A percentile compares a stretch with the other conserved stretches of the same genome.
Evolutionary conservation across 2,329 filamentous ascomycete species (phyloP).

Genomic region (Sporothrix pseudoabietina): DNA sequence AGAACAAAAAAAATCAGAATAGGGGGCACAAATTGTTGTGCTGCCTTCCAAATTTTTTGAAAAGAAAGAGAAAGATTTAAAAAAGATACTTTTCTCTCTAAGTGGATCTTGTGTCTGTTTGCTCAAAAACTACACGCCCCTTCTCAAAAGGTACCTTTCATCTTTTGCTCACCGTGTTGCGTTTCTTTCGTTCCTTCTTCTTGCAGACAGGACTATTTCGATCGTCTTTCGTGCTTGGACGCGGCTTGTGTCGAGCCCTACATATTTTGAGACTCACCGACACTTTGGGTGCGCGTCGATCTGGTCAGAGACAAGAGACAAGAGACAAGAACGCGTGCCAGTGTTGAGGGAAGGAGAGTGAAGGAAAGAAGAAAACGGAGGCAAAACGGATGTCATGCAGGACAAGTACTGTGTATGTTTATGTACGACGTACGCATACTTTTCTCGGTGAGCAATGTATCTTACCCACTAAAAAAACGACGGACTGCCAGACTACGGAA

Average conservation of each 20-base stretch:
- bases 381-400: not conserved
- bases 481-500: slow-evolving; percentile 23
- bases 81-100: slow-evolving; percentile 11
- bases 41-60: too few species aligned
- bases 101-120: slow-evolving; percentile 2
- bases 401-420: not conserved
- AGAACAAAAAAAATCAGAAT: not conserved
- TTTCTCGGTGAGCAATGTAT: not conserved
- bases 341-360: not conserved
- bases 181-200: not conserved
- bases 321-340: slow-evolving; percentile 10
- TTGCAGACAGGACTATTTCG: not conserved
- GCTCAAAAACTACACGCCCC: not conserved
- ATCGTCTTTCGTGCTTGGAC: slow-evolving; percentile 9
- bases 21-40: slow-evolving; percentile 7
- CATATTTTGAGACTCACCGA: slow-evolving; percentile 23
- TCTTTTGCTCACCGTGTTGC: not conserved
- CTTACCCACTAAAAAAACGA: slow-evolving; percentile 8
- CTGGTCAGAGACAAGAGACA: slow-evolving; percentile 23
- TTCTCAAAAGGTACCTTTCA: not conserved
- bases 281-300: slow-evolving; percentile 25
- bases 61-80: not conserved
- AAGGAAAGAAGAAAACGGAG: not conserved
- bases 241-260: not conserved
- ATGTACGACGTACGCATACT: not conserved